phyloP scores from a whole-genome alignment of 192 early-diverging fungal genomes.

The Backusella luteola region DNA sequence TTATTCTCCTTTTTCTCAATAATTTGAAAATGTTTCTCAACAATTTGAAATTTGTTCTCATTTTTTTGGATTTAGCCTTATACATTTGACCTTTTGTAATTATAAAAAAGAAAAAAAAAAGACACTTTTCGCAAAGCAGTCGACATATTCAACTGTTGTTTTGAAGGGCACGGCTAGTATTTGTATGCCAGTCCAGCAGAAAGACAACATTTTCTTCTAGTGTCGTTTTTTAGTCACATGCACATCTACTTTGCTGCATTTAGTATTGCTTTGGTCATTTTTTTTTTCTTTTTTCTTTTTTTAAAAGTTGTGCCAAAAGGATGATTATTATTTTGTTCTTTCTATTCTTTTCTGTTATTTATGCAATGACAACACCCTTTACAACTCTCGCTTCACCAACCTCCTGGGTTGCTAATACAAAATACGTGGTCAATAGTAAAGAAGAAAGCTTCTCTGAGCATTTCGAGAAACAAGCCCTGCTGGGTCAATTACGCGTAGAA shows the following conservation, averaged over 20 bases:
- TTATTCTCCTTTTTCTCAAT: too few species aligned
- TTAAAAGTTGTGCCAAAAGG: background rate
- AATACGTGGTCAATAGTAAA: background rate
- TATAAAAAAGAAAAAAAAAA: too few species aligned
- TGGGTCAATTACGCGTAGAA: background rate
- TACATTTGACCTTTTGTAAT: too few species aligned
- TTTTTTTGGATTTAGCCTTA: too few species aligned
- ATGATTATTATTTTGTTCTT: slow-evolving; percentile 1
- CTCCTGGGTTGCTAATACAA: background rate
- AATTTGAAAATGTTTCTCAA: too few species aligned
- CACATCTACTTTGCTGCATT: background rate
- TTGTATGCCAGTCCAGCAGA: too few species aligned
- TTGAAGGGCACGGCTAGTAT: too few species aligned
- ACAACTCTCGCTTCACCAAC: background rate
- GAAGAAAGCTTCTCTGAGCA: background rate
- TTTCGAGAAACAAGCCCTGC: background rate
- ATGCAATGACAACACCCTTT: background rate
- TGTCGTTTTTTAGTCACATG: background rate
- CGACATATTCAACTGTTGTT: too few species aligned
- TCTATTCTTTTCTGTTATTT: background rate
- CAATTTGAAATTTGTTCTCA: too few species aligned
- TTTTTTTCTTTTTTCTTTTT: background rate
- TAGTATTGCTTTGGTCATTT: background rate
- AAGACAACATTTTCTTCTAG: background rate
- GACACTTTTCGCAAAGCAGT: too few species aligned